Evolutionary conservation across 2,329 filamentous ascomycete species (phyloP).

Genomic region (Neonectria punicea): DNA sequence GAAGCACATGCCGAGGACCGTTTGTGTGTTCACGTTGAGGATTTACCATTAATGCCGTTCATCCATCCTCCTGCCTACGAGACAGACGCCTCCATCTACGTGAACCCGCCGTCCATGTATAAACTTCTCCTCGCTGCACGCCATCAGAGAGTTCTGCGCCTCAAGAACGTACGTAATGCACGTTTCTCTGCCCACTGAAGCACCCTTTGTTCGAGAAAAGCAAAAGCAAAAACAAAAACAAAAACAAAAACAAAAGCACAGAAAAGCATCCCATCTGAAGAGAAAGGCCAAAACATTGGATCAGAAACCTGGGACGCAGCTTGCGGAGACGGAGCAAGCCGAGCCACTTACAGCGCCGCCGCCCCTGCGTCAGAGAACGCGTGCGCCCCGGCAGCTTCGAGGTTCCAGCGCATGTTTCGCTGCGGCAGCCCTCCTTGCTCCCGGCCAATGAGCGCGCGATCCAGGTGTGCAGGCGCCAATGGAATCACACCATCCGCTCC

Average conservation of each 20-base stretch:
- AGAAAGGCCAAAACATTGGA: not conserved
- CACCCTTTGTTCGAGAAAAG: not conserved
- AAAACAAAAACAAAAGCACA: not conserved
- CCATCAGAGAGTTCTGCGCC: not conserved
- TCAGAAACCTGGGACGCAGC: conserved; percentile 1
- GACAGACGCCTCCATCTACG: conserved; percentile 15
- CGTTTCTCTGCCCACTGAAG: conserved; percentile 6
- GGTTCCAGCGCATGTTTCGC: conserved; percentile 16
- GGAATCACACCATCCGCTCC: not conserved
- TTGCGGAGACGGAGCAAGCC: conserved; percentile 18
- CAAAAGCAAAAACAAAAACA: not conserved
- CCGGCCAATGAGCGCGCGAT: not conserved
- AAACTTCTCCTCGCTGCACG: not conserved
- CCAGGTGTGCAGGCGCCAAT: not conserved
- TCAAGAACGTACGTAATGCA: not conserved
- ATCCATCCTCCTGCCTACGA: not conserved
- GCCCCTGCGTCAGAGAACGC: conserved; percentile 13
- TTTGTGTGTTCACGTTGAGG: not conserved
- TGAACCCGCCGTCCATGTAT: not conserved
- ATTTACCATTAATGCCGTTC: not conserved
- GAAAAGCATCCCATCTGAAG: not conserved
- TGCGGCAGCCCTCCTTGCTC: conserved; percentile 2
- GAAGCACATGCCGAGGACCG: conserved; percentile 10
- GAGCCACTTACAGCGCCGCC: conserved; percentile 11
- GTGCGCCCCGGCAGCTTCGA: not conserved